Evolutionary conservation across 306 rosid genomes (phyloP).

Genomic region (Alnus glutinosa): DNA sequence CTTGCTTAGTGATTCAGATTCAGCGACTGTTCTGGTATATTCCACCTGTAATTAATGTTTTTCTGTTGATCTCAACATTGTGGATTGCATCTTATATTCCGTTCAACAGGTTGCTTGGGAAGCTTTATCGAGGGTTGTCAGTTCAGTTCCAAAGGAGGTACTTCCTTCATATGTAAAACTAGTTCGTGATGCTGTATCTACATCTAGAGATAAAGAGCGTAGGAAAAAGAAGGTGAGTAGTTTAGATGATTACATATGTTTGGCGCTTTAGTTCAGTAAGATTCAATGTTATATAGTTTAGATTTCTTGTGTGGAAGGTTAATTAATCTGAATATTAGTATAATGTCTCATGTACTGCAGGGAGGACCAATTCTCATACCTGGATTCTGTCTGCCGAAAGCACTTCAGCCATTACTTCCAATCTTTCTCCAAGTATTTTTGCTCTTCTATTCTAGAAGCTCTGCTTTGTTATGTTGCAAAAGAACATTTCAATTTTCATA

Average conservation of each 20-base stretch:
- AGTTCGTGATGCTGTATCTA: slow-evolving; percentile 96
- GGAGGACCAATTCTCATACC: slow-evolving; percentile 93
- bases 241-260: neutral
- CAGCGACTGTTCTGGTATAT: slow-evolving; percentile 74
- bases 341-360: slow-evolving; percentile 48
- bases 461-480: slow-evolving; percentile 4
- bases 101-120: slow-evolving; percentile 79
- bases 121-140: slow-evolving; percentile 83
- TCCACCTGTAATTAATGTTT: slow-evolving; percentile 23
- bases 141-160: slow-evolving; percentile 82
- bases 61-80: slow-evolving; percentile 15
- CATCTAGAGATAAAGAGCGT: slow-evolving; percentile 89
- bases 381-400: slow-evolving; percentile 92
- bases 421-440: slow-evolving; percentile 84
- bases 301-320: neutral
- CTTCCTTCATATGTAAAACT: slow-evolving; percentile 89
- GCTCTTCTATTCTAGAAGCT: slow-evolving; percentile 24
- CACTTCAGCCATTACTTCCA: slow-evolving; percentile 94
- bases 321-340: neutral
- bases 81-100: slow-evolving; percentile 20
- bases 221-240: slow-evolving; percentile 87
- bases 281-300: neutral
- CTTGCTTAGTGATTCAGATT: slow-evolving; percentile 87
- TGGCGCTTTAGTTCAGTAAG: neutral
- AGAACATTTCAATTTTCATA: neutral